Evolutionary conservation across 1,139 yeast species (phyloP).

Genomic region (Yamadazyma spencermartinsiae): DNA sequence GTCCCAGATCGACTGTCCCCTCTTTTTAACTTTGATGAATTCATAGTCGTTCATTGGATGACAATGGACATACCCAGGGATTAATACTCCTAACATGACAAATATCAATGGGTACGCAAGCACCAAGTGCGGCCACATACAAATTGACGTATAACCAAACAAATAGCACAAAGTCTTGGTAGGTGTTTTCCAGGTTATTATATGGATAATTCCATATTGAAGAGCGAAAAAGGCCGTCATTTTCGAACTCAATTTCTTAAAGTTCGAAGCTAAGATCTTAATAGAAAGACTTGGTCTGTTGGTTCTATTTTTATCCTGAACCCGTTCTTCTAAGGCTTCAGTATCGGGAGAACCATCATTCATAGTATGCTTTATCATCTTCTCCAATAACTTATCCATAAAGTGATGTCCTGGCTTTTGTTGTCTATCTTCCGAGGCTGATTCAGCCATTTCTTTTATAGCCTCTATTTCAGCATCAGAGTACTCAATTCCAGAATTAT

Average conservation of each 20-base stretch:
- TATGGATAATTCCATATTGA: conserved; percentile 55
- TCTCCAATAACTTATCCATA: conserved; percentile 57
- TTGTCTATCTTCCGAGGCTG: conserved; percentile 7
- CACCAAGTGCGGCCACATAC: conserved; percentile 71
- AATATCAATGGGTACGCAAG: conserved; percentile 63
- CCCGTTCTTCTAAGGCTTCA: conserved; percentile 41
- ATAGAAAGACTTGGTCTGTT: conserved; percentile 53
- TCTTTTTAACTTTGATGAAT: conserved; percentile 25
- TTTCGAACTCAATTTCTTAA: conserved; percentile 52
- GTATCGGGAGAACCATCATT: conserved; percentile 45
- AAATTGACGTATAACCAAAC: conserved; percentile 56
- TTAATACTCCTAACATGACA: conserved; percentile 57
- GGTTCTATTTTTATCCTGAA: conserved; percentile 46
- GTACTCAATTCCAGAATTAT: conserved; percentile 7
- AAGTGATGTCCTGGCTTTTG: conserved; percentile 36
- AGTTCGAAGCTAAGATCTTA: conserved; percentile 46
- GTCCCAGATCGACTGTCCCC: conserved; percentile 25
- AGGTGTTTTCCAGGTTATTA: conserved; percentile 66
- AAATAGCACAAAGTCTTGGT: conserved; percentile 54
- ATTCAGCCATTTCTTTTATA: conserved; percentile 17
- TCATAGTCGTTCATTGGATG: conserved; percentile 61
- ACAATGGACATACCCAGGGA: conserved; percentile 69
- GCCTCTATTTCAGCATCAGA: conserved; percentile 18
- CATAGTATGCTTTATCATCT: conserved; percentile 32
- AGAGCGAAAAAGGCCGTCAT: conserved; percentile 54